These are phyloP conservation scores for Verticillium albo-atrum DNA, from an alignment of 2,329 filamentous ascomycete species.

Conservation along the genomic window DNA sequence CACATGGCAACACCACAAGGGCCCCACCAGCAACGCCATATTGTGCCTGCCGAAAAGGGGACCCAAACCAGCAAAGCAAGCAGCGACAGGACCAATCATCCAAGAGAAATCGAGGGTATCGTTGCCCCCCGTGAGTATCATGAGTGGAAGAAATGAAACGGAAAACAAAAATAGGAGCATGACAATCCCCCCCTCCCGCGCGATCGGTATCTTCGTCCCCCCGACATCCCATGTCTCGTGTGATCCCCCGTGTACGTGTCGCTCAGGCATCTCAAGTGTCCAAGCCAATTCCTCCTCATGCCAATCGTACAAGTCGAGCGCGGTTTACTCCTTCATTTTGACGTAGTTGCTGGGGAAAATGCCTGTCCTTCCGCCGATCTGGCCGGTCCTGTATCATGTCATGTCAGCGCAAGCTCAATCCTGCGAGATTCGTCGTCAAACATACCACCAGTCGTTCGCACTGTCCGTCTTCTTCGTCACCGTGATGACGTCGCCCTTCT, in stretches of 20 bases:
- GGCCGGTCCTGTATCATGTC: conserved; percentile 66
- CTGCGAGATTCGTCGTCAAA: conserved; percentile 15
- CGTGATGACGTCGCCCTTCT: conserved; percentile 90
- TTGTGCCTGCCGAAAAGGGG: not conserved
- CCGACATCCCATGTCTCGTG: not conserved
- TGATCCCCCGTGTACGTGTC: not conserved
- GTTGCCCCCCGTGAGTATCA: not conserved
- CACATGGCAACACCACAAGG: not conserved
- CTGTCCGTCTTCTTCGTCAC: conserved; percentile 93
- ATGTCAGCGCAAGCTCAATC: conserved; percentile 5
- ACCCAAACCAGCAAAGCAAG: not conserved
- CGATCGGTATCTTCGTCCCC: not conserved
- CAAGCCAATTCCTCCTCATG: not conserved
- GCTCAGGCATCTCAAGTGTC: not conserved
- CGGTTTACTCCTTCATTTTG: conserved; percentile 54
- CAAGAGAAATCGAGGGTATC: not conserved
- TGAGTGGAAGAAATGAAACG: not conserved
- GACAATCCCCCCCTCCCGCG: not conserved
- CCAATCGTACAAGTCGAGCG: not conserved
- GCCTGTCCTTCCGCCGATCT: conserved; percentile 77
- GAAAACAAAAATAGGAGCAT: not conserved
- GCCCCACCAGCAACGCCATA: not conserved
- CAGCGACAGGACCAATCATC: not conserved
- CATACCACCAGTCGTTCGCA: conserved; percentile 90
- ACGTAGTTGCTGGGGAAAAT: conserved; percentile 88